A percentile compares a stretch with the other conserved stretches of the same genome.
Evolutionary conservation across 306 rosid genomes (phyloP).

Genomic region (Calophaca sinica): DNA sequence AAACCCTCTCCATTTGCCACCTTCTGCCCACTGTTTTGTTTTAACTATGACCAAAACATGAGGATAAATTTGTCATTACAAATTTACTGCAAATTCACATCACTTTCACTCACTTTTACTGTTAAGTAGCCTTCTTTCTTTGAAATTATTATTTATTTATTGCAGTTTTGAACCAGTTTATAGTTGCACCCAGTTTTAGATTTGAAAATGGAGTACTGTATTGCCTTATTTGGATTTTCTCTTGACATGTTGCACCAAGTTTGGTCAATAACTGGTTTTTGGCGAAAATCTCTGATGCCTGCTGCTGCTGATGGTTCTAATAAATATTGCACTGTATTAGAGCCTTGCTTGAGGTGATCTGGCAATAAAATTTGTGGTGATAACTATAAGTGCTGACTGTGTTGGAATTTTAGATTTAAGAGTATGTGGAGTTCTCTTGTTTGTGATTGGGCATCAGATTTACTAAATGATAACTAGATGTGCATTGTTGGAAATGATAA

Average conservation of each 20-base stretch:
- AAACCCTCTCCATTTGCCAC: constrained; percentile 7
- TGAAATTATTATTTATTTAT: too few relatives aligned
- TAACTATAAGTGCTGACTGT: neutral
- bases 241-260: too few relatives aligned
- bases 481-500: constrained; percentile 35
- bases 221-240: too few relatives aligned
- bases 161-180: too few relatives aligned
- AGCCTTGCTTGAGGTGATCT: constrained; percentile 32
- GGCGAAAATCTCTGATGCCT: neutral
- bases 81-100: too few relatives aligned
- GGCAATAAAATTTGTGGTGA: constrained; percentile 1
- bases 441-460: neutral
- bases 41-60: neutral
- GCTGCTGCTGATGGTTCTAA: neutral
- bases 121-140: too few relatives aligned
- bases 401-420: neutral
- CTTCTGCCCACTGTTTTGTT: neutral
- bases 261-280: neutral
- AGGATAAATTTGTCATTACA: neutral
- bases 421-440: too few relatives aligned
- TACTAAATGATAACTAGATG: constrained; percentile 1
- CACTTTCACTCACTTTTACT: too few relatives aligned
- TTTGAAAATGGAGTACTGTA: too few relatives aligned
- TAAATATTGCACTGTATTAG: neutral
- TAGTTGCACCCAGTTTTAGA: too few relatives aligned